Evolutionary conservation across 2,329 filamentous ascomycete genomes (phyloP).

Genomic region (Neonectria faginata): DNA sequence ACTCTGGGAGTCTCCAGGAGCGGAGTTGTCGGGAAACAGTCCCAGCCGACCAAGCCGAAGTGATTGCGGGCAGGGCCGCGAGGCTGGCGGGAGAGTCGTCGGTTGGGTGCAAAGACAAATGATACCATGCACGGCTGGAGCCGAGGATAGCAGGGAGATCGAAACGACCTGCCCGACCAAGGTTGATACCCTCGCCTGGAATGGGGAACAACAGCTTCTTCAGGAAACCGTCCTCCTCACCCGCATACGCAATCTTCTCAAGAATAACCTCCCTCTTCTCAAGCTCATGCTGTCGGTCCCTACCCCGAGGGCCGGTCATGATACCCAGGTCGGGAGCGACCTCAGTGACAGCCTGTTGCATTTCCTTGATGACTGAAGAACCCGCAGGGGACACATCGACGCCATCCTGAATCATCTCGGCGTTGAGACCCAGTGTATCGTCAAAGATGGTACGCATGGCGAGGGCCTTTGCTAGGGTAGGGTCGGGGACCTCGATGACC

Average conservation of each 20-base stretch:
- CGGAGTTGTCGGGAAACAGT: conserved; percentile 92
- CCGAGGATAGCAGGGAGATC: conserved; percentile 80
- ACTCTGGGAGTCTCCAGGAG: conserved; percentile 93
- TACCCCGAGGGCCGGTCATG: conserved; percentile 72
- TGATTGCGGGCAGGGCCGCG: conserved; percentile 76
- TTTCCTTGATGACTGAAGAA: conserved; percentile 87
- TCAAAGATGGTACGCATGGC: conserved; percentile 93
- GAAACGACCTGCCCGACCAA: conserved; percentile 82
- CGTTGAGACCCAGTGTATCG: conserved; percentile 90
- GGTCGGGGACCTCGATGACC: conserved; percentile 85
- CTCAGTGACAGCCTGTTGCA: conserved; percentile 83
- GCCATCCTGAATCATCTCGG: conserved; percentile 97
- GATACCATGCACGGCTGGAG: conserved; percentile 94
- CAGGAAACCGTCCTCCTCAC: conserved; percentile 85
- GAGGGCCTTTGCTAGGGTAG: conserved; percentile 86
- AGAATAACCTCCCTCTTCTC: conserved; percentile 86
- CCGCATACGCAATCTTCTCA: conserved; percentile 86
- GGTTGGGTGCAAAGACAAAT: conserved; percentile 90
- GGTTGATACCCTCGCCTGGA: conserved; percentile 79
- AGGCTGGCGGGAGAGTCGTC: conserved; percentile 84
- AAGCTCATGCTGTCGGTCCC: conserved; percentile 80
- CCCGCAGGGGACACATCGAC: conserved; percentile 79
- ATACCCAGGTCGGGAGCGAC: conserved; percentile 84
- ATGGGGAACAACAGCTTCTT: conserved; percentile 84
- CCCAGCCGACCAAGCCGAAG: conserved; percentile 92